A percentile compares a stretch with the other conserved stretches of the same genome.
These are phyloP conservation scores for Pulveroboletus frians DNA, from an alignment of 768 basidiomycete genomes.

Conservation along the genomic window DNA sequence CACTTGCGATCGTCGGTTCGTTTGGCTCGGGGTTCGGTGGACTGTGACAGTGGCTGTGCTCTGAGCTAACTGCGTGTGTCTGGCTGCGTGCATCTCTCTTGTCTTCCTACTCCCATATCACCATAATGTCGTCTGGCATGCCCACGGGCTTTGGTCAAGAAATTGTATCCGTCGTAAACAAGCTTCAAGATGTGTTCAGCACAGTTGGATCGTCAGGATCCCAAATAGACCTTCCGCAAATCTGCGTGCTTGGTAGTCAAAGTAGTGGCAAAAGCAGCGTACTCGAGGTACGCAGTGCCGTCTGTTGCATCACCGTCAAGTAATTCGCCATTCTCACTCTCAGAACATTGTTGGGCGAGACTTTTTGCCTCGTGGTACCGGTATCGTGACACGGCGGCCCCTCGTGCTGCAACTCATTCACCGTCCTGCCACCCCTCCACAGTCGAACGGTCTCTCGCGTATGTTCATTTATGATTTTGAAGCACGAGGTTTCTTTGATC, in stretches of 20 bases:
- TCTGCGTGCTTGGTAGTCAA: slow-evolving; percentile 87
- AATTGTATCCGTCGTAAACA: slow-evolving; percentile 79
- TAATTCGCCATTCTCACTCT: slow-evolving; percentile 8
- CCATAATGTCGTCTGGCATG: slow-evolving; percentile 26
- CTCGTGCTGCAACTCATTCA: slow-evolving; percentile 95
- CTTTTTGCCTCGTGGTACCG: slow-evolving; percentile 97
- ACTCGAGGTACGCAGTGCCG: slow-evolving; percentile 57
- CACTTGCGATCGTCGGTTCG: neutral
- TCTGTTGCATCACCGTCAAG: neutral
- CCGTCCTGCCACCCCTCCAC: slow-evolving; percentile 51
- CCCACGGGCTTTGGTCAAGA: slow-evolving; percentile 71
- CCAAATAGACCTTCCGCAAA: slow-evolving; percentile 86
- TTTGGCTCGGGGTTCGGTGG: neutral
- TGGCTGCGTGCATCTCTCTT: slow-evolving; percentile 7
- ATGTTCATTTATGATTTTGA: slow-evolving; percentile 18
- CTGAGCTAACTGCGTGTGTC: slow-evolving; percentile 21
- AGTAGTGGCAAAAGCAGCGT: slow-evolving; percentile 94
- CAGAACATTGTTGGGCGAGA: slow-evolving; percentile 98
- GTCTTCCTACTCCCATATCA: slow-evolving; percentile 16
- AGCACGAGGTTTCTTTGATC: neutral
- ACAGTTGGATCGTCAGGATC: slow-evolving; percentile 75
- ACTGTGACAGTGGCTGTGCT: slow-evolving; percentile 26
- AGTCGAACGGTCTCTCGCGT: slow-evolving; percentile 43
- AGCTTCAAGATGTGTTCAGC: slow-evolving; percentile 86
- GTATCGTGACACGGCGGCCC: slow-evolving; percentile 96